phyloP scores from a whole-genome alignment of 345 rosid species.

The Citrus australasica region DNA sequence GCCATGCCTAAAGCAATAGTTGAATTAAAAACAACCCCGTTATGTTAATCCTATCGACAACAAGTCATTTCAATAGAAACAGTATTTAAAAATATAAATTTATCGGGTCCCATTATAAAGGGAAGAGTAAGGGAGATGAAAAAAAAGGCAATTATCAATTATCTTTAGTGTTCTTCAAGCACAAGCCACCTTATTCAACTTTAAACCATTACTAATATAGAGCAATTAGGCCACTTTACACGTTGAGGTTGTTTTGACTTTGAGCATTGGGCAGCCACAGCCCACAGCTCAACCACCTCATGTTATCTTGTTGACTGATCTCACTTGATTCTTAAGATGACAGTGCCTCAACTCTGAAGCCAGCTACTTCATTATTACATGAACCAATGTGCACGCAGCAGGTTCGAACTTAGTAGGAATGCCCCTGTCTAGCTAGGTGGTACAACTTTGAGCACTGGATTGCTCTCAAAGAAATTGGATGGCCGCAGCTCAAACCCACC shows the following conservation, averaged over 20 bases:
- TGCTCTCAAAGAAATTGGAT: conserved; percentile 48
- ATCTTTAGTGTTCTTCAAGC: conserved; percentile 12
- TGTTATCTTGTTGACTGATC: background rate
- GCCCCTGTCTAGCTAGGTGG: conserved; percentile 3
- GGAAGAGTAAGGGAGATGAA: background rate
- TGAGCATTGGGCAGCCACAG: conserved; percentile 19
- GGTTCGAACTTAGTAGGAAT: background rate
- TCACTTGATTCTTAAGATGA: background rate
- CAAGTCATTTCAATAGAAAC: background rate
- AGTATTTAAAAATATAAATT: background rate
- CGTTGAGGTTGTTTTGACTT: conserved; percentile 1
- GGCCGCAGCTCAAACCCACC: conserved; percentile 52
- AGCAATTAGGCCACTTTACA: background rate
- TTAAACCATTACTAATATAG: background rate
- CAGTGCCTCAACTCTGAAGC: background rate
- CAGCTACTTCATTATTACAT: background rate
- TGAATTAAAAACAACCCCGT: background rate
- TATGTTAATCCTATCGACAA: background rate
- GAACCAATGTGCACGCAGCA: background rate
- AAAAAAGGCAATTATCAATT: background rate
- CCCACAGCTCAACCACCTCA: conserved; percentile 17
- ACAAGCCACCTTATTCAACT: background rate
- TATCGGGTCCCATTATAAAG: background rate
- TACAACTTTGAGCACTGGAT: conserved; percentile 42
- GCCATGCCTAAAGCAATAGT: background rate